Evolutionary conservation across 805 yeast species (phyloP), one percentile per base, ranked within the genome.

Genomic region (Wickerhamiella spandovensis): DNA sequence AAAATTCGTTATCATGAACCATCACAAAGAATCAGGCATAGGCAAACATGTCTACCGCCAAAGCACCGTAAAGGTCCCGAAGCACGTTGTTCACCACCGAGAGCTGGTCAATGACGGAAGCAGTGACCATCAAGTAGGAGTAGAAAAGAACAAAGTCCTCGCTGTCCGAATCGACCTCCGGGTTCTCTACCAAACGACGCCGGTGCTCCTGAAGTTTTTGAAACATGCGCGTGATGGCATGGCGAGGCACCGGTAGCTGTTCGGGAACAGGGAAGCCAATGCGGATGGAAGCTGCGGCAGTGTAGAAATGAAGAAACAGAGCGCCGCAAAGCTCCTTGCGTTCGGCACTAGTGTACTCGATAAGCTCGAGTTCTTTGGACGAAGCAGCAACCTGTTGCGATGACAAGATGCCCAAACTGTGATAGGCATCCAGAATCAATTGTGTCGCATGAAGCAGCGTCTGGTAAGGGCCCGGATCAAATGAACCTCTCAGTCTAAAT

Each of bases 61-160:
- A 76, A 41, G 76, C 72, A 8, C 92, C 94, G 61, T 76, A 78
- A 7, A 85, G 63, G 2, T 74, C 76, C 25, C 77, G 78, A 38
- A 84, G 72, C 20, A 73, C 64, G 1, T 64, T 67, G 44, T 81
- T 72, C 35, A 86, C 74, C 43, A 67, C 72, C 52, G 79, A 78
- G 56, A 85, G 65, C 60, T 83, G 87, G 42, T 76, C 75, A 4
- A 82, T 73, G 43, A 85, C 77, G 1, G 81, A 76, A 39, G 81
- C 70, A 0, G 89, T 79, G 21, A 83, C 89, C 62, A 85, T 69
- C 45, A 81, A 74, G 63, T 84, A 85, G 0, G 89, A 77, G 60
- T 84, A 86, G 47, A 85, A 71, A 57, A 85, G 65, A 20, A 85
- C 86, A 61, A 83, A 85, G 57, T 85, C 94, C 53, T 82, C 84